phyloP scores from a whole-genome alignment of 2,329 filamentous ascomycete genomes.

The Ophiostoma sp. region DNA sequence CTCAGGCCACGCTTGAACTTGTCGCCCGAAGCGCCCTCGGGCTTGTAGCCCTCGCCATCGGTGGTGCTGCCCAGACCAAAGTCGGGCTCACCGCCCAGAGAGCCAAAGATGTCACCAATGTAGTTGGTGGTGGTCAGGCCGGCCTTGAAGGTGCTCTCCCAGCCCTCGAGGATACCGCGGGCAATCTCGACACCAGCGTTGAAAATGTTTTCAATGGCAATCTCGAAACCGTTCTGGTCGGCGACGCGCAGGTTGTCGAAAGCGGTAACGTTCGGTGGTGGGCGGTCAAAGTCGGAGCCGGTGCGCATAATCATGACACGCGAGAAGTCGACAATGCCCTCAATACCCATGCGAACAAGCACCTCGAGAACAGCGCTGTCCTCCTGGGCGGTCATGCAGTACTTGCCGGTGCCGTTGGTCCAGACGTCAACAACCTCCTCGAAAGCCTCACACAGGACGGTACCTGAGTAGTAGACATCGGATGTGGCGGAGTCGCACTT shows the following conservation, averaged over 20 bases:
- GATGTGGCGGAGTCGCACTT: slow-evolving; percentile 64
- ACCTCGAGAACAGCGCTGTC: slow-evolving; percentile 66
- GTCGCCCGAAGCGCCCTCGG: slow-evolving; percentile 28
- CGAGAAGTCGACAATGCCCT: slow-evolving; percentile 57
- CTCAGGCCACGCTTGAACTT: slow-evolving; percentile 19
- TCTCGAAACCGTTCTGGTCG: slow-evolving; percentile 58
- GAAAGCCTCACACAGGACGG: slow-evolving; percentile 56
- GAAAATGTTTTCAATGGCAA: slow-evolving; percentile 62
- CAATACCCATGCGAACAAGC: slow-evolving; percentile 54
- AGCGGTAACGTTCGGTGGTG: slow-evolving; percentile 52
- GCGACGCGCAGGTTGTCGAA: slow-evolving; percentile 55
- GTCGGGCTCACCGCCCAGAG: slow-evolving; percentile 59
- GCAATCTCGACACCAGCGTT: slow-evolving; percentile 60
- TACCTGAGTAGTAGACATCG: slow-evolving; percentile 66
- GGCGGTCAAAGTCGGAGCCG: slow-evolving; percentile 65
- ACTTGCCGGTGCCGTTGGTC: slow-evolving; percentile 62
- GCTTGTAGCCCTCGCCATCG: slow-evolving; percentile 33
- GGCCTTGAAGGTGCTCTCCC: slow-evolving; percentile 52
- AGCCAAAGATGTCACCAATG: slow-evolving; percentile 66
- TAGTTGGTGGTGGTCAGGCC: slow-evolving; percentile 61
- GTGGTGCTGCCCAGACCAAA: slow-evolving; percentile 55
- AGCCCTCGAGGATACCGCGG: slow-evolving; percentile 55
- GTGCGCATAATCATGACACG: slow-evolving; percentile 65
- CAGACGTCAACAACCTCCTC: slow-evolving; percentile 58
- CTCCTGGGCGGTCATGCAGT: slow-evolving; percentile 69